Percentiles rank a stretch among this genome's conserved stretches.
Conservation (phyloP, 2,329 filamentous ascomycete species). For the Paecilomyces variotii region DNA sequence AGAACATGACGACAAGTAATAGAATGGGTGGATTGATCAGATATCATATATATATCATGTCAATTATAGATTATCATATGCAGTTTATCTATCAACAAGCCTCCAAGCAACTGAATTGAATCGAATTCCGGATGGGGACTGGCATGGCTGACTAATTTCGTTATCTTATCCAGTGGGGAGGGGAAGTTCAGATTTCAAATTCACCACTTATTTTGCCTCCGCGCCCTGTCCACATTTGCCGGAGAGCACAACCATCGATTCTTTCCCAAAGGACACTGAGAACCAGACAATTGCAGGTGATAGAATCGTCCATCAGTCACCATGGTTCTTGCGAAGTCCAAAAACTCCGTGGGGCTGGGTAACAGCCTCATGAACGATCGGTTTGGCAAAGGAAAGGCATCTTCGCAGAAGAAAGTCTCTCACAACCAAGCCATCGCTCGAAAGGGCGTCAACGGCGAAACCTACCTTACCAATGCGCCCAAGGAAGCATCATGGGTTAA, state of each 20-base stretch:
- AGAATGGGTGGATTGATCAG: neutral
- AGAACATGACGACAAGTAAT: neutral
- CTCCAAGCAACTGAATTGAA: neutral
- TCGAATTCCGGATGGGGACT: neutral
- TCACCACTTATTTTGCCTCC: slow-evolving; percentile 9
- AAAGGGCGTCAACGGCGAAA: slow-evolving; percentile 67
- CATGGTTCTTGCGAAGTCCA: slow-evolving; percentile 83
- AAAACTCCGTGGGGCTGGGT: slow-evolving; percentile 88
- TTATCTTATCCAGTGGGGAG: slow-evolving; percentile 24
- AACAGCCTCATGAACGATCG: slow-evolving; percentile 98
- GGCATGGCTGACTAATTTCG: slow-evolving; percentile 17
- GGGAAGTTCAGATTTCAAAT: slow-evolving; percentile 12
- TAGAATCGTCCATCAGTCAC: neutral
- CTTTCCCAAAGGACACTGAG: neutral
- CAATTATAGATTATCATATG: too few species aligned
- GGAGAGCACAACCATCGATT: neutral
- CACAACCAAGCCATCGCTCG: slow-evolving; percentile 59
- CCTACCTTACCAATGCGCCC: slow-evolving; percentile 83
- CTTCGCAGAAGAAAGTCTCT: slow-evolving; percentile 67
- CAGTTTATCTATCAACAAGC: too few species aligned
- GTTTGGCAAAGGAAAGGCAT: slow-evolving; percentile 85
- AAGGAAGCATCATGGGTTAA: slow-evolving; percentile 96
- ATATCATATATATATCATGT: too few species aligned
- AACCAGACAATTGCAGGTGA: neutral
- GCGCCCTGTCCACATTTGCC: neutral